phyloP scores from a whole-genome alignment of 179 eudicot genomes.

The Beta macrorhiza region DNA sequence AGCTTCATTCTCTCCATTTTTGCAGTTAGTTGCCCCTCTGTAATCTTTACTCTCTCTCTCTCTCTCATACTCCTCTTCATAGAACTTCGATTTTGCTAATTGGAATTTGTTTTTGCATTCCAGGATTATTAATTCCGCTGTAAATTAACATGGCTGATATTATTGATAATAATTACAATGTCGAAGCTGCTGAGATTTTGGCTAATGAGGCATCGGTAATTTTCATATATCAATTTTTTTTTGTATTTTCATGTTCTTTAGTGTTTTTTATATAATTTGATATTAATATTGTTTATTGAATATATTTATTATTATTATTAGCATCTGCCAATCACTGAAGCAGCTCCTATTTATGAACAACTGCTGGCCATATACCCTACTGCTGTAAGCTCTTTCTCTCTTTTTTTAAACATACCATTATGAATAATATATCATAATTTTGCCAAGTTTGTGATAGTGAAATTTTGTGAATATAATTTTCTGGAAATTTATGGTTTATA shows the following conservation, averaged over 20 bases:
- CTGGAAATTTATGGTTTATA: too few relatives aligned
- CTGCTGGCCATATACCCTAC: slow-evolving; percentile 85
- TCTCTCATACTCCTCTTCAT: too few relatives aligned
- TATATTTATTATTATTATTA: slow-evolving; percentile 20
- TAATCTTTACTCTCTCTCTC: too few relatives aligned
- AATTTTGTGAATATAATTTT: not conserved
- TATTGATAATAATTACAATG: slow-evolving; percentile 34
- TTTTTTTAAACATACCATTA: not conserved
- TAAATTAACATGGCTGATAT: slow-evolving; percentile 24
- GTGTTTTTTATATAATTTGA: not conserved
- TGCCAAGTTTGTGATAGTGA: not conserved
- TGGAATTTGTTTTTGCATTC: not conserved
- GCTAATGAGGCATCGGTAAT: slow-evolving; percentile 84
- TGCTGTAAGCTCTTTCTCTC: slow-evolving; percentile 52
- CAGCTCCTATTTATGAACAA: slow-evolving; percentile 80
- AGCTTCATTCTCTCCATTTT: too few relatives aligned
- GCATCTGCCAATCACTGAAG: slow-evolving; percentile 76
- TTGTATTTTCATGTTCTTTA: not conserved
- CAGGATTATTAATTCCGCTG: slow-evolving; percentile 3
- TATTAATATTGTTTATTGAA: not conserved
- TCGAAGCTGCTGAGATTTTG: slow-evolving; percentile 83
- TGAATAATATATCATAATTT: not conserved
- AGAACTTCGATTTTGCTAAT: not conserved
- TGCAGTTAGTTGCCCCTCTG: too few relatives aligned
- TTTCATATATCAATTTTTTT: not conserved